Evolutionary conservation across 2,329 filamentous ascomycete genomes (phyloP).

Genomic region (Neocatenulostroma microsporum): DNA sequence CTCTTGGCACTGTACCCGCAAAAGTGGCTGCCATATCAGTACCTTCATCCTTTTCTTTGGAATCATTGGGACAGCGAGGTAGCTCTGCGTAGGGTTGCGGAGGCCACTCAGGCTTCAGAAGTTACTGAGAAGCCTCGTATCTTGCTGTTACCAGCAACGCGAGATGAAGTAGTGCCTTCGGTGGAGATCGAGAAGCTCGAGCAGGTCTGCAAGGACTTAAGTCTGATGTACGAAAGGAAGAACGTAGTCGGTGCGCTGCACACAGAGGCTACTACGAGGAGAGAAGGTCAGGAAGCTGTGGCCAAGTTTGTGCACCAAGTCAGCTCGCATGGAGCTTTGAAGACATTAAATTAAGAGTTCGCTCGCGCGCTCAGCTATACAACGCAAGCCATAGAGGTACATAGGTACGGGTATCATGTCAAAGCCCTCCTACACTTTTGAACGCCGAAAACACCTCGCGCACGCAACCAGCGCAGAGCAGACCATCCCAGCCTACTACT

Average conservation of each 20-base stretch:
- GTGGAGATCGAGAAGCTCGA: conserved; percentile 50
- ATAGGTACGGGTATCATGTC: too few species aligned
- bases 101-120: conserved; percentile 1
- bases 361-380: too few species aligned
- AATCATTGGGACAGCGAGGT: conserved; percentile 47
- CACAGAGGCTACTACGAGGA: conserved; percentile 40
- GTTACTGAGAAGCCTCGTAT: conserved; percentile 28
- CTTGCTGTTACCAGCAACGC: conserved; percentile 49
- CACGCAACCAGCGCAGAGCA: too few species aligned
- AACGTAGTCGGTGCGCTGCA: conserved; percentile 43
- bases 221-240: conserved; percentile 31
- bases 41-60: conserved; percentile 65
- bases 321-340: too few species aligned
- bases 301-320: conserved; percentile 24
- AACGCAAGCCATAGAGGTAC: too few species aligned
- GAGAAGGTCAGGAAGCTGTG: conserved; percentile 36
- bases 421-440: too few species aligned
- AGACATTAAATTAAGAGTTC: too few species aligned
- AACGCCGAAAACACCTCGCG: too few species aligned
- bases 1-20: conserved; percentile 66
- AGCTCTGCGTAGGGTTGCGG: conserved; percentile 35
- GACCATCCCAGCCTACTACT: too few species aligned
- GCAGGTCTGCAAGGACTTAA: conserved; percentile 29
- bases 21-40: conserved; percentile 69
- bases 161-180: conserved; percentile 52